These are phyloP conservation scores for Lactarius sp. DNA, from an alignment of 768 basidiomycete genomes.

Conservation along the genomic window DNA sequence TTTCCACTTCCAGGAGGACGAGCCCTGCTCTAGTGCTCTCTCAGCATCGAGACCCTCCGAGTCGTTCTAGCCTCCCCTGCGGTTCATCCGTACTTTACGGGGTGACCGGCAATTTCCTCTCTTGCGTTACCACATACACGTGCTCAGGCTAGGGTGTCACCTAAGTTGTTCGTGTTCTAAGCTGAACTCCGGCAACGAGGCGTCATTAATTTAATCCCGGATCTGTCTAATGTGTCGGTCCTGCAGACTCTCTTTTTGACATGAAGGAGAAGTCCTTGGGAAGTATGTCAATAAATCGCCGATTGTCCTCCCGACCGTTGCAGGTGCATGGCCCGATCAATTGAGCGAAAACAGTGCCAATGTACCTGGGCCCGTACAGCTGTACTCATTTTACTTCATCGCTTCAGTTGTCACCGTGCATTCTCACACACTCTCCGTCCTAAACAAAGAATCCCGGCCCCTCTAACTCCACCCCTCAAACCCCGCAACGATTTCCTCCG, in stretches of 20 bases:
- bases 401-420: background rate
- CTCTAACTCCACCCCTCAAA: background rate
- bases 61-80: background rate
- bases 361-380: no score
- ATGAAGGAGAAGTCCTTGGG: background rate
- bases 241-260: background rate
- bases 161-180: background rate
- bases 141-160: background rate
- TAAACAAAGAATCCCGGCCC: background rate
- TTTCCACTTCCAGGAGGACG: background rate
- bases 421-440: background rate
- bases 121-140: background rate
- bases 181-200: background rate
- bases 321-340: background rate
- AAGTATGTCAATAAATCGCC: conserved; percentile 2
- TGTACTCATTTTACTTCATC: background rate
- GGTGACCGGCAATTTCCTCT: background rate
- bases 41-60: conserved; percentile 7
- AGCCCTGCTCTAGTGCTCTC: background rate
- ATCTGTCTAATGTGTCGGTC: background rate
- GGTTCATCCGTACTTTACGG: conserved; percentile 1
- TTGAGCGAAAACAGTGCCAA: no score
- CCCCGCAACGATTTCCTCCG: background rate
- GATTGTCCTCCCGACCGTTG: background rate
- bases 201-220: background rate